Conservation (phyloP, 2,329 filamentous ascomycete species). For the Cytospora chrysosperma region DNA sequence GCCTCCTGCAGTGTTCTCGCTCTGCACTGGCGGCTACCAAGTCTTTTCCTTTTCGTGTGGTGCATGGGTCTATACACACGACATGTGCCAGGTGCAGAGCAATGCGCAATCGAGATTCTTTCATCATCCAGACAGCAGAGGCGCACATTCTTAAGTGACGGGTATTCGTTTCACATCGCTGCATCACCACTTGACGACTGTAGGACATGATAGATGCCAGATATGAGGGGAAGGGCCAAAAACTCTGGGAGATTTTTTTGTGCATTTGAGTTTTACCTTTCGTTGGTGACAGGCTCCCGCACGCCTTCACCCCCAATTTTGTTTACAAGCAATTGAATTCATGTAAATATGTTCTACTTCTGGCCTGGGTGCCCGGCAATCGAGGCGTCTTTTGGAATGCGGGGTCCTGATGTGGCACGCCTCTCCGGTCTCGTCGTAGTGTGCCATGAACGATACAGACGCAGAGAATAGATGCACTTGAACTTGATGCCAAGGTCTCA, state of each 20-base stretch:
- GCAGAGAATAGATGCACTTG: background rate
- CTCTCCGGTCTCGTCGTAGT: background rate
- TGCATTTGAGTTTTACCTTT: constrained; percentile 6
- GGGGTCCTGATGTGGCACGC: background rate
- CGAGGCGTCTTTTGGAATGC: background rate
- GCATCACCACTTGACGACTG: constrained; percentile 10
- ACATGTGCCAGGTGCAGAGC: background rate
- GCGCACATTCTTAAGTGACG: background rate
- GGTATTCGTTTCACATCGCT: constrained; percentile 5
- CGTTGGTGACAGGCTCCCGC: constrained; percentile 4
- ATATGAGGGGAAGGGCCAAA: constrained; percentile 3
- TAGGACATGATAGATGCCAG: constrained; percentile 13
- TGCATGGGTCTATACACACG: background rate
- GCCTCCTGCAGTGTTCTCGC: background rate
- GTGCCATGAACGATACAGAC: background rate
- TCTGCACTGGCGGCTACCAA: background rate
- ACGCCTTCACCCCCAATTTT: constrained; percentile 1
- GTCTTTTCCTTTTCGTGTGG: background rate
- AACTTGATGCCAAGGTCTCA: background rate
- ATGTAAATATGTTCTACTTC: constrained; percentile 18
- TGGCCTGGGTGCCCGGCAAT: background rate
- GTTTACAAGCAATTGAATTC: background rate
- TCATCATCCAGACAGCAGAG: background rate
- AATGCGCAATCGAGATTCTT: constrained; percentile 2
- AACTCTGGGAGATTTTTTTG: constrained; percentile 8